Evolutionary conservation across 495 filamentous ascomycete species (phyloP).

Genomic region (Recurvomyces mirabilis): DNA sequence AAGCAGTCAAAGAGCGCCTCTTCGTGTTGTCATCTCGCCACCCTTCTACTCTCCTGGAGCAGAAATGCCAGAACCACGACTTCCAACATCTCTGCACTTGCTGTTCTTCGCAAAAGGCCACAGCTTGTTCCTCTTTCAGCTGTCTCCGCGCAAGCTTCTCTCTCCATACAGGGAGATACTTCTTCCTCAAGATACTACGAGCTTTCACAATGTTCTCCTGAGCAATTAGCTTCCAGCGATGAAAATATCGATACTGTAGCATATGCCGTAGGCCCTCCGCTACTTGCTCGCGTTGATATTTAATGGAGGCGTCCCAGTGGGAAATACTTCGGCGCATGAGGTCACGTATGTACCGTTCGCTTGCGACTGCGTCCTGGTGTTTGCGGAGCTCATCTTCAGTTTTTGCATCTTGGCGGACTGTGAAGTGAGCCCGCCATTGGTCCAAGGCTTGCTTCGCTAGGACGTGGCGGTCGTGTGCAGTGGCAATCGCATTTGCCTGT

Average conservation of each 20-base stretch:
- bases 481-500: conserved; percentile 40
- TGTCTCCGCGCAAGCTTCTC: conserved; percentile 32
- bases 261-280: conserved; percentile 55
- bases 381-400: conserved; percentile 34
- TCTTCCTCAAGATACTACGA: conserved; percentile 46
- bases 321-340: conserved; percentile 61
- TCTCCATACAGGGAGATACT: conserved; percentile 48
- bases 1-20: conserved; percentile 10
- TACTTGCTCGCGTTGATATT: conserved; percentile 48
- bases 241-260: conserved; percentile 60
- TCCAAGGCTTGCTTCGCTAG: conserved; percentile 47
- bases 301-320: conserved; percentile 56
- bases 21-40: conserved; percentile 14
- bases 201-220: conserved; percentile 58
- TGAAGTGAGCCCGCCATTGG: conserved; percentile 43
- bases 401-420: conserved; percentile 39
- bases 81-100: conserved; percentile 7
- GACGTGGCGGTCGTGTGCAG: conserved; percentile 39
- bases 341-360: neutral
- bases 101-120: conserved; percentile 11
- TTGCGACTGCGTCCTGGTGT: neutral
- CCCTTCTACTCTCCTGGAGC: conserved; percentile 11
- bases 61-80: conserved; percentile 20
- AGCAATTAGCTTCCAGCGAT: conserved; percentile 65
- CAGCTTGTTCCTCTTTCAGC: conserved; percentile 13